phyloP scores from a whole-genome alignment of 1,284 basidiomycete genomes.

The Inonotus obliquus region DNA sequence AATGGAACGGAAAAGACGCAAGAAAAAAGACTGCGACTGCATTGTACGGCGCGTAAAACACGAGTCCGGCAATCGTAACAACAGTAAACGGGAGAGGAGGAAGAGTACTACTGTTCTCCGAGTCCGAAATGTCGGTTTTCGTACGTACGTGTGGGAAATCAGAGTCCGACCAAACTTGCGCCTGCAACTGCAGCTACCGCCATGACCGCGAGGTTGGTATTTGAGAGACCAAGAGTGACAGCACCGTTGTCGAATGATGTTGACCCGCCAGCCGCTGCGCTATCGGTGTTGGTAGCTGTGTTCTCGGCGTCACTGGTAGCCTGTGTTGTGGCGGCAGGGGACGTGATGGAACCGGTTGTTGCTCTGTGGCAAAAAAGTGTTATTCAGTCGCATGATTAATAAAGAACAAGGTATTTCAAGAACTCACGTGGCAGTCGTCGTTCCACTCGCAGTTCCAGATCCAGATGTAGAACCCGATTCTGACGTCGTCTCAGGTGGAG shows the following conservation, averaged over 20 bases:
- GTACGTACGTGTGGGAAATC: background rate
- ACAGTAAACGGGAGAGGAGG: background rate
- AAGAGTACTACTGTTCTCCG: background rate
- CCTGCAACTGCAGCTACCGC: conserved; percentile 15
- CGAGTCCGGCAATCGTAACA: background rate
- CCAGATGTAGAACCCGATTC: conserved; percentile 19
- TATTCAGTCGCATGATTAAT: background rate
- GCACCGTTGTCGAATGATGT: conserved; percentile 23
- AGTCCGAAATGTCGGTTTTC: background rate
- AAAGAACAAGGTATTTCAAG: background rate
- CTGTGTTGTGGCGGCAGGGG: conserved; percentile 10
- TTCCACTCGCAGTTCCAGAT: background rate
- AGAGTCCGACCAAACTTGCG: conserved; percentile 14
- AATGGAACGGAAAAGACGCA: background rate
- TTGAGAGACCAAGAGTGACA: conserved; percentile 30
- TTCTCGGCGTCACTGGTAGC: conserved; percentile 13
- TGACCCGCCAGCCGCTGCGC: conserved; percentile 23
- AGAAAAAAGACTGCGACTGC: background rate
- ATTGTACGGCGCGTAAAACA: background rate
- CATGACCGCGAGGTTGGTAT: conserved; percentile 30
- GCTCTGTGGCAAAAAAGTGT: conserved; percentile 6
- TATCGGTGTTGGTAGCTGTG: conserved; percentile 25
- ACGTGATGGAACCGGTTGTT: background rate
- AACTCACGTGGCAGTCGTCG: background rate
- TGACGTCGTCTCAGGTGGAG: conserved; percentile 23